These are phyloP conservation scores for Silene noctiflora DNA, from an alignment of 179 eudicot species.

Conservation along the genomic window DNA sequence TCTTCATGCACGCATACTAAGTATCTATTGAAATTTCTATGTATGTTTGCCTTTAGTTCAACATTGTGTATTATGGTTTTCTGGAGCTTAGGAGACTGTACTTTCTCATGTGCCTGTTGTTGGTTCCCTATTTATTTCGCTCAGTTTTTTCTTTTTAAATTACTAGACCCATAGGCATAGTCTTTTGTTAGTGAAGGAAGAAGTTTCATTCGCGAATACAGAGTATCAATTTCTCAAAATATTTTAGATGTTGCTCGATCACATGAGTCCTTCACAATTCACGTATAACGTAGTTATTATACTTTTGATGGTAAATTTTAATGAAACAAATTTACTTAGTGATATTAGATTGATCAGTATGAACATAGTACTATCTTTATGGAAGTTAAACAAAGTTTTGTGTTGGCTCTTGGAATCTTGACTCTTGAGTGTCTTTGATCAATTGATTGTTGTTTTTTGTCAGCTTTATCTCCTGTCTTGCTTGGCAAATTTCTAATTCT, in stretches of 20 bases:
- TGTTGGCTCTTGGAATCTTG: neutral
- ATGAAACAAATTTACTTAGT: neutral
- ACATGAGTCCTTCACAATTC: neutral
- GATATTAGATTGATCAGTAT: neutral
- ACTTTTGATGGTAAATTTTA: neutral
- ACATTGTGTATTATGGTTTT: neutral
- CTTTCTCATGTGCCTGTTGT: neutral
- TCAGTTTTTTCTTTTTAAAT: neutral
- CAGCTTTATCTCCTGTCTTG: neutral
- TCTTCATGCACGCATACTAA: neutral
- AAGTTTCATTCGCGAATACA: neutral
- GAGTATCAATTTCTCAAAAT: neutral
- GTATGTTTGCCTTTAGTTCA: neutral
- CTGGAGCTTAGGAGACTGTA: neutral
- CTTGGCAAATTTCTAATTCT: no score
- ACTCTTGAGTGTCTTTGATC: neutral
- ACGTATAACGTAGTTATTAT: neutral
- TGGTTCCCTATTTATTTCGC: neutral
- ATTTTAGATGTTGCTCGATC: neutral
- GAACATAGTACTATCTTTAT: no score
- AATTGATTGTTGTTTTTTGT: neutral
- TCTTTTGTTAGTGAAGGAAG: neutral
- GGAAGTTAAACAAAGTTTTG: neutral
- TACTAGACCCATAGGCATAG: neutral
- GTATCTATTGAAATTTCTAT: neutral